Base-by-base conservation (phyloP, 2,329 filamentous ascomycete species). In the Penicillium polonicum region DNA sequence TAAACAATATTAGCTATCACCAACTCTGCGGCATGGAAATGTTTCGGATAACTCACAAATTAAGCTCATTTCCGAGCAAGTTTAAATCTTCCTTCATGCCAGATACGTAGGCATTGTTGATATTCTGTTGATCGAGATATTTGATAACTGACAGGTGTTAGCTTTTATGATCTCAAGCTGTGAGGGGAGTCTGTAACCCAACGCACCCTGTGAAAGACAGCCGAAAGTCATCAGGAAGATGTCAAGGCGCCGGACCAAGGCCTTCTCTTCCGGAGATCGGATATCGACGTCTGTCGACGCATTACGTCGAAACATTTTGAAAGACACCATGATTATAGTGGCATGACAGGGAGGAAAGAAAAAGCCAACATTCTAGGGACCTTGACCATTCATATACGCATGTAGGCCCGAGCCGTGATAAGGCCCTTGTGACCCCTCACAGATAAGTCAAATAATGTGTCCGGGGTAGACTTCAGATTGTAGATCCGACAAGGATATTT, bases 211-310 rank as follows among this genome's bases (percentile, higher is more conserved):
- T 35, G 72, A 74, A 48, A 76, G 65, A 52, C 74, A 76, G 1
- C 75, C 74, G 57, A 76, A 77, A 1, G 73, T 76, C 63, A 77
- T 65, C 0, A 77, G 63, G 57, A 75, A 75, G 10, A 71, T 65
- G 54, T 77, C 75, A 9, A 77, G 69, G 23, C 72, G 68, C 33
- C 70, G 67, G 9, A 77, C 73, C 17, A 77, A 65, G 8, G 68
- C 69, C 57, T 68, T 71, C 59, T 77, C 75, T 44, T 73, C 72
- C 25, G 68, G 35, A 2, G 64, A 62, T n/a, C 65, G 59, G 17
- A 46, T 2, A 41, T 64, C 62, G 12, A 45, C 3, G 38, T 52
- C 48, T n/a, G 21, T 57, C 15, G 51, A 36, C 48, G 52, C 59
- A 33, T 49, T 50, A 4, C 59, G 57, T 29, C 62, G 58, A 38